phyloP scores from a whole-genome alignment of 2,329 filamentous ascomycete species.

The Ophiognomonia clavigignenti-juglandacearum region DNA sequence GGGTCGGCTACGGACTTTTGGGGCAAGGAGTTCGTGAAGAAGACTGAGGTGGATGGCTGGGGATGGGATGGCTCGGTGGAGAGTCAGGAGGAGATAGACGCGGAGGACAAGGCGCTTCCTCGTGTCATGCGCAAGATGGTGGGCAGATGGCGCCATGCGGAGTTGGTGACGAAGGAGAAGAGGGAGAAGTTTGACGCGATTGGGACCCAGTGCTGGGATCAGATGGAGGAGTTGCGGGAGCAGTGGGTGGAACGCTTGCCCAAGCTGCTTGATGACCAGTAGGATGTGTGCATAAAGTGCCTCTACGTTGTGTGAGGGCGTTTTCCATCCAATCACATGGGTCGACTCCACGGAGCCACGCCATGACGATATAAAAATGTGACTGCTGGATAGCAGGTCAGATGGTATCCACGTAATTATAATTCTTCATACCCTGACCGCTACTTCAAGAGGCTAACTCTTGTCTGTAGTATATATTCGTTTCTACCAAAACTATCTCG shows the following conservation, averaged over 20 bases:
- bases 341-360: too few relatives aligned
- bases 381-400: too few relatives aligned
- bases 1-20: conserved; percentile 63
- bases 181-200: conserved; percentile 57
- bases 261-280: not conserved
- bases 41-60: conserved; percentile 85
- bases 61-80: conserved; percentile 62
- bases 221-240: conserved; percentile 66
- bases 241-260: conserved; percentile 55
- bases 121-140: conserved; percentile 46
- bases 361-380: too few relatives aligned
- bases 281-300: too few relatives aligned
- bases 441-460: too few relatives aligned
- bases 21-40: conserved; percentile 59
- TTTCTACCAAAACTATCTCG: too few relatives aligned
- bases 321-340: too few relatives aligned
- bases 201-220: conserved; percentile 59
- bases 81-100: conserved; percentile 37
- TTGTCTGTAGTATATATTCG: too few relatives aligned
- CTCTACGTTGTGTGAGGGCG: too few relatives aligned
- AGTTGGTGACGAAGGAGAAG: conserved; percentile 56
- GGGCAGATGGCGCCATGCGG: conserved; percentile 55
- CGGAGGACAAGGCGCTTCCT: conserved; percentile 31
- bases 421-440: too few relatives aligned
- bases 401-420: too few relatives aligned